These are phyloP conservation scores for Diaporthe amygdali DNA, from an alignment of 2,329 filamentous ascomycete genomes.

Conservation along the genomic window DNA sequence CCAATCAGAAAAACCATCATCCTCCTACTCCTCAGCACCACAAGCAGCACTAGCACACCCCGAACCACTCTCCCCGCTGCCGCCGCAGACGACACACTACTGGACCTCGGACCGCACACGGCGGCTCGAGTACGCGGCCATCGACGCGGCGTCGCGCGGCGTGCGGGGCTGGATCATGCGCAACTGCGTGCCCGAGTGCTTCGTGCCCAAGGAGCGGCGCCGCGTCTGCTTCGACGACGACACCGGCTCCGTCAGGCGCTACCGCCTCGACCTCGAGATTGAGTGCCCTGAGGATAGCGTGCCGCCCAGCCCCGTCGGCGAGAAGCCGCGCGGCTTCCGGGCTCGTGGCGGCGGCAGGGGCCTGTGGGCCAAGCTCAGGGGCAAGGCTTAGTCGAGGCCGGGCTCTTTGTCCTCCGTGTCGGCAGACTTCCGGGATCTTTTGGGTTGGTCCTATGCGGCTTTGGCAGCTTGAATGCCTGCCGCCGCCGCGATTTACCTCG, in stretches of 20 bases:
- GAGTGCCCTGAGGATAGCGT: conserved; percentile 30
- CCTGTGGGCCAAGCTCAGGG: conserved; percentile 21
- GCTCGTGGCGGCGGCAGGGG: neutral
- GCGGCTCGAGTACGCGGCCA: conserved; percentile 69
- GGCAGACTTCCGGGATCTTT: too few relatives aligned
- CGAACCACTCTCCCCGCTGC: conserved; percentile 42
- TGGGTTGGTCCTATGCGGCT: neutral
- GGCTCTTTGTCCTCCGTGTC: neutral
- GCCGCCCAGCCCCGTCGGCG: conserved; percentile 23
- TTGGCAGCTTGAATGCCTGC: neutral
- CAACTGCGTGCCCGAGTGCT: conserved; percentile 65
- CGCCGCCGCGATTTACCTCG: neutral
- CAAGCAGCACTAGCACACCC: neutral
- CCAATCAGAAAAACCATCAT: conserved; percentile 36
- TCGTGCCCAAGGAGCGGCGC: conserved; percentile 55
- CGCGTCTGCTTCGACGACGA: conserved; percentile 66
- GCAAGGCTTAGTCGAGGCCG: neutral
- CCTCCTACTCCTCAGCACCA: conserved; percentile 39
- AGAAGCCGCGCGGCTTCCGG: conserved; percentile 23
- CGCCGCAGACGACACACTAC: conserved; percentile 67
- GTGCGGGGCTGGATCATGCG: conserved; percentile 65
- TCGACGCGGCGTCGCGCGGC: conserved; percentile 65
- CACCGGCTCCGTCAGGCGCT: conserved; percentile 66
- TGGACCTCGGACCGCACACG: conserved; percentile 70
- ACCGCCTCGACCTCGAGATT: conserved; percentile 61